Evolutionary conservation across 2,329 filamentous ascomycete species (phyloP), one percentile per base, ranked within the genome.

Genomic region (Periglandula ipomoeae): DNA sequence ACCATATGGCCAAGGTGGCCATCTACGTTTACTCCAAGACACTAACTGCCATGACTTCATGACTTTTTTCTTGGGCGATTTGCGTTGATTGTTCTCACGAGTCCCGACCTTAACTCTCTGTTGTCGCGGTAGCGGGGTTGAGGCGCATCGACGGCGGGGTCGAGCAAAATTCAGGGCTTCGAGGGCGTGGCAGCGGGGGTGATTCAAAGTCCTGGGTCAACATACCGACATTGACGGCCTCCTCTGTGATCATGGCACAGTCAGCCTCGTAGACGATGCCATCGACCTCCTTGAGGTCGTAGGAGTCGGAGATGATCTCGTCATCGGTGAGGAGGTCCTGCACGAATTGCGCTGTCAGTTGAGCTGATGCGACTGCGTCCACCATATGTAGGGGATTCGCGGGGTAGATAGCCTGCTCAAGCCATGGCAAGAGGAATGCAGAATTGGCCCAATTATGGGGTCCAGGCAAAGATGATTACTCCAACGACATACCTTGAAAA

Each of bases 241-340:
- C 89, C 70, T 90, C 76, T 52, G 80, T 82, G 73, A 96, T 89
- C 82, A 91, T 95, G 67, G 78, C 76, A 74, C 90, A 95, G 74
- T 98, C 85, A 66, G 84, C 85, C 77, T 97, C 91, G 75, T 87
- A 97, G 62, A 86, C 82, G 59, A 87, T 75, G 59, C 81, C 82
- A 69, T 90, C 87, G 55, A 91, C 67, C 69, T 85, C 76, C 75
- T 87, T 89, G 66, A 94, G 70, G 60, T 89, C 77, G 76, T 85
- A 96, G 60, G 87, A 93, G 75, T 97, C 91, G 65, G 93, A 94
- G 82, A 97, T 84, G 70, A 98, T 80, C 85, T 98, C 93, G 75
- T 96, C 91, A 58, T 75, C 87, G 71, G 81, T 87, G 72, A 96
- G 69, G 62, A 93, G 73, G 69, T 98, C 93, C 93, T 98, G 63